Percentiles rank a stretch among this genome's conserved stretches.
Conservation (phyloP, 2,329 filamentous ascomycete species). For the Tetracladium maxilliforme region DNA sequence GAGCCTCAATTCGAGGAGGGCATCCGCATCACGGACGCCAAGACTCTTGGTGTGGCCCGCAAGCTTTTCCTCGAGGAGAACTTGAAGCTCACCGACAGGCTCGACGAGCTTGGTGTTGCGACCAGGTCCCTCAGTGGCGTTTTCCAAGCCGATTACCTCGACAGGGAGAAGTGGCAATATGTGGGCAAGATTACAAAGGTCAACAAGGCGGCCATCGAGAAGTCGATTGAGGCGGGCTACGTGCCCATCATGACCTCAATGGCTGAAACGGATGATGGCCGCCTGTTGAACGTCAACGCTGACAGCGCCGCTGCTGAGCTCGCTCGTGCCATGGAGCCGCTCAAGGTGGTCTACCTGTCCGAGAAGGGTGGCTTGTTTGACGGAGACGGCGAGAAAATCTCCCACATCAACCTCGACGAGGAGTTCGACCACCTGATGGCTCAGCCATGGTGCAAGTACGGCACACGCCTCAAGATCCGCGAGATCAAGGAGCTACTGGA, state of each 20-base stretch:
- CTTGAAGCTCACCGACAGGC: slow-evolving; percentile 74
- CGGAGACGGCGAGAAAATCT: slow-evolving; percentile 87
- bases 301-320: slow-evolving; percentile 93
- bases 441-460: slow-evolving; percentile 89
- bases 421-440: slow-evolving; percentile 89
- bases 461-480: slow-evolving; percentile 90
- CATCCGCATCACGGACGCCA: slow-evolving; percentile 87
- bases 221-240: slow-evolving; percentile 79
- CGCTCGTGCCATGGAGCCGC: slow-evolving; percentile 72
- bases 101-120: slow-evolving; percentile 80
- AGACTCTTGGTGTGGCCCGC: slow-evolving; percentile 80
- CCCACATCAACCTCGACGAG: slow-evolving; percentile 91
- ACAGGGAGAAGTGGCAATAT: slow-evolving; percentile 91
- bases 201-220: slow-evolving; percentile 80
- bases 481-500: slow-evolving; percentile 92
- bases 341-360: slow-evolving; percentile 97
- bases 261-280: slow-evolving; percentile 83
- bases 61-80: slow-evolving; percentile 95
- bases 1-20: slow-evolving; percentile 95
- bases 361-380: slow-evolving; percentile 96
- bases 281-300: slow-evolving; percentile 93
- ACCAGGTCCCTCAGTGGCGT: slow-evolving; percentile 82
- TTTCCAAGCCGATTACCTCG: slow-evolving; percentile 84
- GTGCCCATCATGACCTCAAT: slow-evolving; percentile 91
- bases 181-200: slow-evolving; percentile 93